Conservation (phyloP, 2,329 filamentous ascomycete genomes). For the Pyricularia sp. region DNA sequence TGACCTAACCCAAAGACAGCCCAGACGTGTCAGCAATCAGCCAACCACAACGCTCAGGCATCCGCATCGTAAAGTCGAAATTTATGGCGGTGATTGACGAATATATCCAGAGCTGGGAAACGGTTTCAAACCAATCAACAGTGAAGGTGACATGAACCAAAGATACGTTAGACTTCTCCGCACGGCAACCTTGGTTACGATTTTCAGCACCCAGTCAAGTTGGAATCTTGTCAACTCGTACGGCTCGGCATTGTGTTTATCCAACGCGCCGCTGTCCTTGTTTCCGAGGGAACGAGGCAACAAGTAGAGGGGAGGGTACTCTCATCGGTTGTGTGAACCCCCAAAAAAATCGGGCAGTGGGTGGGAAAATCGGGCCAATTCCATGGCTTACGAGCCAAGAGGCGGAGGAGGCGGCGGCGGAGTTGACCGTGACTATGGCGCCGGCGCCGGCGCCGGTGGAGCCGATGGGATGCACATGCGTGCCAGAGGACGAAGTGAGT, state of each 20-base stretch:
- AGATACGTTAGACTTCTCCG: background rate
- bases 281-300: background rate
- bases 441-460: background rate
- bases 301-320: background rate
- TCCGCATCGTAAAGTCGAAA: background rate
- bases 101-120: background rate
- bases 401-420: slow-evolving; percentile 7
- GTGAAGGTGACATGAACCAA: background rate
- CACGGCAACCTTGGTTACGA: background rate
- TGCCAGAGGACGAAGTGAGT: slow-evolving; percentile 11
- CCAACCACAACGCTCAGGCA: background rate
- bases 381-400: slow-evolving; percentile 12
- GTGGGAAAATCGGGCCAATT: background rate
- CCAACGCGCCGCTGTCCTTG: background rate
- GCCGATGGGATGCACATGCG: slow-evolving; percentile 4
- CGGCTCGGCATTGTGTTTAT: background rate
- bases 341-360: background rate
- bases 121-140: background rate
- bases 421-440: slow-evolving; percentile 5
- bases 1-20: no score
- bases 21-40: background rate
- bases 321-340: no score
- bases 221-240: background rate
- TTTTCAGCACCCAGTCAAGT: background rate
- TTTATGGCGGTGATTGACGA: background rate